Percentiles rank a stretch among this genome's conserved stretches.
Conservation (phyloP, 192 early-diverging fungal species). For the Mortierella hygrophila region DNA sequence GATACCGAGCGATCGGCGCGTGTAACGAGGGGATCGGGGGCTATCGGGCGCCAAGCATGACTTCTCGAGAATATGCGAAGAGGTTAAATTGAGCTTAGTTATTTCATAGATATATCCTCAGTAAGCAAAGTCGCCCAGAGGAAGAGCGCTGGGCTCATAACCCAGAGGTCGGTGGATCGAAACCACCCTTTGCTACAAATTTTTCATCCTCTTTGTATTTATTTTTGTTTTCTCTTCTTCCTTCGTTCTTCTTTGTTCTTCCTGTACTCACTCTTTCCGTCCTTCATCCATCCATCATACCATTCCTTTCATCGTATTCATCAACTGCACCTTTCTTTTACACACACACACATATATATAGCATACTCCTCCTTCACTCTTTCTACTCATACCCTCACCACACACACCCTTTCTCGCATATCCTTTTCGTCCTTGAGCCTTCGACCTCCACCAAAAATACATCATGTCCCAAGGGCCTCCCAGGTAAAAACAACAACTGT, state of each 20-base stretch:
- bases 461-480: neutral
- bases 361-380: neutral
- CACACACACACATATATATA: too few relatives aligned
- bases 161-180: slow-evolving; percentile 87
- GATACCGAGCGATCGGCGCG: too few relatives aligned
- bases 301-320: too few relatives aligned
- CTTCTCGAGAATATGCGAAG: too few relatives aligned
- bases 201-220: slow-evolving; percentile 6
- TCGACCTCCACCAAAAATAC: neutral
- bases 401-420: neutral
- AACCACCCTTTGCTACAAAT: slow-evolving; percentile 74
- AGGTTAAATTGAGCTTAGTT: too few relatives aligned
- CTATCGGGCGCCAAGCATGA: too few relatives aligned
- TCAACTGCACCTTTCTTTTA: too few relatives aligned
- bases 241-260: neutral
- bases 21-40: too few relatives aligned
- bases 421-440: neutral
- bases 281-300: neutral
- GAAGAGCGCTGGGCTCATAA: slow-evolving; percentile 91
- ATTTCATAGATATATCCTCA: too few relatives aligned
- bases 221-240: neutral
- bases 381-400: neutral
- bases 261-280: neutral
- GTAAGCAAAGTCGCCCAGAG: slow-evolving; percentile 83
- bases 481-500: neutral